Base-by-base conservation (phyloP, 495 filamentous ascomycete species). In the Talaromyces borbonicus region DNA sequence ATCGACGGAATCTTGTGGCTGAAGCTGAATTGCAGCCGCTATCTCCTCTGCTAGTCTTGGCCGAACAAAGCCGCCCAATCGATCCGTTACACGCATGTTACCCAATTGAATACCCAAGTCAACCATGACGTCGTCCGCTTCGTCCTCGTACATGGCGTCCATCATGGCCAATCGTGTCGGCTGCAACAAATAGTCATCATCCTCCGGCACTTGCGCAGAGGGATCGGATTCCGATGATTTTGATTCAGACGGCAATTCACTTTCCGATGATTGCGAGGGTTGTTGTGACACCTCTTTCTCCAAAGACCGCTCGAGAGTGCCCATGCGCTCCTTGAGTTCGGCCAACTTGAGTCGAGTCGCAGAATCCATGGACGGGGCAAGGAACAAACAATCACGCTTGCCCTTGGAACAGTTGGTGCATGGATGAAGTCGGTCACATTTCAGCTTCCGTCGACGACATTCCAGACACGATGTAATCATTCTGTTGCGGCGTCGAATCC, bases 41-140 rank as follows among this genome's bases (percentile, higher is more conserved):
- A 35, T 22, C n/a, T 49, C 47, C 8, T 49, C 47, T 2, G 27
- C 47, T 12, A 49, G 8, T 12, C 47, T 22, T 4, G 47, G 47
- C 14, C 47, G 47, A 6, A 49, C 25, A 1, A 69, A 57, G 6
- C 56, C 68, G 9, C 84, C 84, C 52, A 87, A 78, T 15, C 83
- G 71, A 54, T 87, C 84, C 1, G 78, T 84, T 27, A 88, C 78
- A 43, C 81, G 71, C 72, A 85, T 76, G 48, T 73, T 80, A 6
- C 84, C 83, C 44, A 87, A 65, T 48, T 72, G 71, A 36, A 87
- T 71, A 4, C 84, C 84, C 15, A 87, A 61, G 56, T 89, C 84
- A 41, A 85, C 80, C 25, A 52, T 48, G 49, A 82, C 78, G 49
- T 81, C 69, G 33, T 75, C 70, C 4, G 60, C 64, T 35, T 76